Evolutionary conservation across 345 rosid genomes (phyloP), one percentile per base, ranked within the genome.

Genomic region (Populus davidiana): DNA sequence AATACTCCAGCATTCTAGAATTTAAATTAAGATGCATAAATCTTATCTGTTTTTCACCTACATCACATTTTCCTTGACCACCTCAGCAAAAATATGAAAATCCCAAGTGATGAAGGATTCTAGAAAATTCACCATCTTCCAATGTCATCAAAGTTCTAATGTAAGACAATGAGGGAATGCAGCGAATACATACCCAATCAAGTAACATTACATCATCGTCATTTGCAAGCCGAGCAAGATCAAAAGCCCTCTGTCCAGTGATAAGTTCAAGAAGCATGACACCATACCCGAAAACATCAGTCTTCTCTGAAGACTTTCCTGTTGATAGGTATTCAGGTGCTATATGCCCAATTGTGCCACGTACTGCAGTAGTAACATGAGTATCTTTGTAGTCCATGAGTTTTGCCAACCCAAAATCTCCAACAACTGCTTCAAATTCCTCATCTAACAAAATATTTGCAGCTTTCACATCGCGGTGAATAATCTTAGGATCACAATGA

Each of bases 281-380:
- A 2, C 98, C 98, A n/a, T 93, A 95, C 43, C 97, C 98, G 76
- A 95, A 95, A 70, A 95, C 99, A 84, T 95, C 99, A n/a, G 94
- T 95, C 86, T 92, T 95, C 88, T 95, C 99, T 0, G 94, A 87
- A 13, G 99, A 92, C 86, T 90, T 89, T 71, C 98, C 99, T 6
- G 96, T 91, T 13, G 97, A 92, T 59, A 95, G 93, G 85, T 95
- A 95, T 80, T 95, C 99, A 0, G 99, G 99, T 6, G 98, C 94
- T 84, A 95, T 91, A 78, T 95, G 98, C 38, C 99, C 99, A 21
- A 95, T 93, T n/a, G 99, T 93, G 66, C 99, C 99, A 23, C 98
- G 96, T 31, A 95, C 98, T 50, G 94, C 98, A 69, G 99, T 95
- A 25, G 97, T 95, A 62, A 93, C 98, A 79, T 95, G 96, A 6